Evolutionary conservation across 345 rosid species (phyloP).

Genomic region (Aquilaria malaccensis): DNA sequence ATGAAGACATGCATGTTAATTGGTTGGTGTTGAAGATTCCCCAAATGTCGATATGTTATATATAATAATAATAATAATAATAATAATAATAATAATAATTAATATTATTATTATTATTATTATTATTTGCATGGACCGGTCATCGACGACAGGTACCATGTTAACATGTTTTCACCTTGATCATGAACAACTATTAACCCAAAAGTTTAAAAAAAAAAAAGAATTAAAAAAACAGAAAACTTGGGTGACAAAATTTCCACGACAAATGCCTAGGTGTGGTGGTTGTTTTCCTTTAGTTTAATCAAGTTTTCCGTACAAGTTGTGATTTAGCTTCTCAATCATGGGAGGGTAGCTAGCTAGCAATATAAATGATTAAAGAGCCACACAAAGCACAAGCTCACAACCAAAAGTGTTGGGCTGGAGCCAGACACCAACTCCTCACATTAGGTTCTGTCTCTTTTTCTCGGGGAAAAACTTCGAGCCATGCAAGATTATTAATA

Average conservation of each 20-base stretch:
- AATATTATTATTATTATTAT: too few species aligned
- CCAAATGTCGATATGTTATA: too few species aligned
- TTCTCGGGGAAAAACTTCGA: not conserved
- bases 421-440: constrained; percentile 30
- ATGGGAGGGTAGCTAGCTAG: not conserved
- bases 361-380: constrained; percentile 9
- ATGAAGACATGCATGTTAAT: too few species aligned
- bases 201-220: not conserved
- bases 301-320: constrained; percentile 25
- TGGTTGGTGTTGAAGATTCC: too few species aligned
- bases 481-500: not conserved
- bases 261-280: constrained; percentile 51
- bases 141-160: constrained; percentile 26
- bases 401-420: constrained; percentile 42
- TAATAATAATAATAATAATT: too few species aligned
- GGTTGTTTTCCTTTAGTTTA: constrained; percentile 31
- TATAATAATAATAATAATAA: too few species aligned
- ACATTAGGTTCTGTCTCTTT: constrained; percentile 27
- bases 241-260: constrained; percentile 35
- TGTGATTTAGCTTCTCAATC: constrained; percentile 17
- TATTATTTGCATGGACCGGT: too few species aligned
- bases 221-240: constrained; percentile 18
- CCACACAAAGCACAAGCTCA: constrained; percentile 26
- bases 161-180: constrained; percentile 23
- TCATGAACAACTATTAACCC: not conserved